Conservation (phyloP, 2,329 filamentous ascomycete species). For the Penicillium olsonii region DNA sequence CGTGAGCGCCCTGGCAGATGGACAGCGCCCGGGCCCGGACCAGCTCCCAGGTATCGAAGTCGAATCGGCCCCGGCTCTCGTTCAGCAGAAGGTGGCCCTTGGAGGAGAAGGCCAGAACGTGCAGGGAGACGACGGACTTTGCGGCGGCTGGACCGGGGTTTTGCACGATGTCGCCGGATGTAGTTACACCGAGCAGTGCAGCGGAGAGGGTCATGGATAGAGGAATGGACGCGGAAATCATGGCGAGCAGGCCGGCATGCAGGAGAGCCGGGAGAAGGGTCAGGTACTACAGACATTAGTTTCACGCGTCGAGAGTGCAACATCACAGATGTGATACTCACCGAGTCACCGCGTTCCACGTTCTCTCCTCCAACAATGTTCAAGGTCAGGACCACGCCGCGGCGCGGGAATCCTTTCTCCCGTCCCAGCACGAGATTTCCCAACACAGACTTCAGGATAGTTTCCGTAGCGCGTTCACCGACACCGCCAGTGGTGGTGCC, state of each 20-base stretch:
- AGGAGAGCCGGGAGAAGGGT: constrained; percentile 78
- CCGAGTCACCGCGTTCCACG: constrained; percentile 40
- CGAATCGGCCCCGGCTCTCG: constrained; percentile 81
- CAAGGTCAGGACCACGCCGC: constrained; percentile 46
- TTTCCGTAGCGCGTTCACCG: constrained; percentile 79
- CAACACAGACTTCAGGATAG: constrained; percentile 41
- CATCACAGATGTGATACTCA: constrained; percentile 25
- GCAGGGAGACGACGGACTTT: constrained; percentile 67
- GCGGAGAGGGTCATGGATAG: constrained; percentile 72
- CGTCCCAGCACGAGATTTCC: constrained; percentile 44
- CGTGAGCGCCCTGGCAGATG: constrained; percentile 60
- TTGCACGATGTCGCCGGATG: constrained; percentile 47
- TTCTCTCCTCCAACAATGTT: constrained; percentile 41
- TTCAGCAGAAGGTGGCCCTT: constrained; percentile 71
- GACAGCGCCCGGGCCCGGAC: constrained; percentile 65
- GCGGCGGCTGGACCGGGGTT: constrained; percentile 67
- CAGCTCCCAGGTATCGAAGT: constrained; percentile 72
- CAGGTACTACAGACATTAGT: constrained; percentile 62
- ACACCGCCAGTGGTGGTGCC: constrained; percentile 83
- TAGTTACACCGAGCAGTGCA: constrained; percentile 61
- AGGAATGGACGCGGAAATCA: constrained; percentile 81
- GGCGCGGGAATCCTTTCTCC: constrained; percentile 43
- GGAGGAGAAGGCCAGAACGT: constrained; percentile 82
- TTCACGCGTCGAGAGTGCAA: neutral
- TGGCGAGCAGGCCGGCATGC: constrained; percentile 74